A percentile compares a stretch with the other conserved stretches of the same genome.
These are phyloP conservation scores for Collybiopsis luxurians DNA, from an alignment of 768 basidiomycete genomes.

Conservation along the genomic window DNA sequence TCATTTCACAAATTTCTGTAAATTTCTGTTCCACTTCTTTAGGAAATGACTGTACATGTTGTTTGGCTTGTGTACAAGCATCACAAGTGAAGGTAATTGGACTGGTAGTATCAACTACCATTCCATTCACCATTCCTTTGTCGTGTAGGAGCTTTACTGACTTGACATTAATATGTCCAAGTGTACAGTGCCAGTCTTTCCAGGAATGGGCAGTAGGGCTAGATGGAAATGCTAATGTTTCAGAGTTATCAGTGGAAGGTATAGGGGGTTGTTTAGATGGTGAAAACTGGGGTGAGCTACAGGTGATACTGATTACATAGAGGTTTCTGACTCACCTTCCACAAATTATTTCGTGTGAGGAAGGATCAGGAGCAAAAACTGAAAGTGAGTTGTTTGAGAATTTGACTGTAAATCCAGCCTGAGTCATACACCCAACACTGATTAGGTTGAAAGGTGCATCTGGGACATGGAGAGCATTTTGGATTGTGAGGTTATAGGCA, in stretches of 20 bases:
- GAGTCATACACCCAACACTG: constrained; percentile 13
- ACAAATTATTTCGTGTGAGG: constrained; percentile 8
- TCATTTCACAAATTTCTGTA: no score
- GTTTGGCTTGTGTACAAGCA: no score
- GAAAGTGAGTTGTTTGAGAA: constrained; percentile 12
- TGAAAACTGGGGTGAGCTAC: not conserved
- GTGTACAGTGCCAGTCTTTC: no score
- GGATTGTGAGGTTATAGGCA: not conserved
- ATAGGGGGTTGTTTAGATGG: not conserved
- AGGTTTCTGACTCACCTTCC: constrained; percentile 7
- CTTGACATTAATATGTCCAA: no score
- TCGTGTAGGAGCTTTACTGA: no score
- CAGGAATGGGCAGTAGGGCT: no score
- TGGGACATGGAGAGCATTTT: constrained; percentile 10
- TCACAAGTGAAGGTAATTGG: no score
- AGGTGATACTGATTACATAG: constrained; percentile 7
- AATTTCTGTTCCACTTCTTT: no score
- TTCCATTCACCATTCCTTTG: no score
- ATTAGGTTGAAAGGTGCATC: constrained; percentile 11
- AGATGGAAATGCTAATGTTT: not conserved
- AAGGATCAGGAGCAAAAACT: constrained; percentile 6
- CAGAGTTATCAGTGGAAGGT: not conserved
- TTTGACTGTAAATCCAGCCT: constrained; percentile 6
- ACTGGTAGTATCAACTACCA: no score
- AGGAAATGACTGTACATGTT: no score